phyloP scores from a whole-genome alignment of 108 stramenopile species.

The Cyclotella cryptica region DNA sequence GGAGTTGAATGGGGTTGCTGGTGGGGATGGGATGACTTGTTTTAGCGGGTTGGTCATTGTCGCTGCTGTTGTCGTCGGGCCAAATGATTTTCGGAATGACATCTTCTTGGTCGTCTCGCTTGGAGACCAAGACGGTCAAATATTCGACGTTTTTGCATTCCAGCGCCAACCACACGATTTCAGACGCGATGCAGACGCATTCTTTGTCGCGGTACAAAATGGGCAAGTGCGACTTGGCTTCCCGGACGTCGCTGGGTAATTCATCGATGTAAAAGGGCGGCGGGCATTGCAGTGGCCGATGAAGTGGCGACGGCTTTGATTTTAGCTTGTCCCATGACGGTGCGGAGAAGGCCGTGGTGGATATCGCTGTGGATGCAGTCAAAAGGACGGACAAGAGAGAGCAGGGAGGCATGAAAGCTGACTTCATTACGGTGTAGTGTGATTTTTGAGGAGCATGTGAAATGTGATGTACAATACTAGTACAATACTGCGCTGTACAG shows the following conservation, averaged over 20 bases:
- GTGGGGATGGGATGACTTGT: background rate
- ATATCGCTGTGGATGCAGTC: no score
- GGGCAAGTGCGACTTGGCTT: constrained; percentile 1
- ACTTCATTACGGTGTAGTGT: no score
- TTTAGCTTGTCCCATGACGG: constrained; percentile 30
- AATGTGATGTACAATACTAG: no score
- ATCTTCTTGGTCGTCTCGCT: constrained; percentile 3
- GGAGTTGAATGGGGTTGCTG: constrained; percentile 38
- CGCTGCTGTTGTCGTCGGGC: constrained; percentile 11
- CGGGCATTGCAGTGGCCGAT: constrained; percentile 5
- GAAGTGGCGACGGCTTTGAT: constrained; percentile 10
- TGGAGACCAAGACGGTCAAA: constrained; percentile 38
- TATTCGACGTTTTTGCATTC: constrained; percentile 44
- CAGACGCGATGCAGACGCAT: constrained; percentile 29
- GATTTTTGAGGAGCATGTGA: no score
- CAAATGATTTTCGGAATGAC: constrained; percentile 15
- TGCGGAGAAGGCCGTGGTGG: background rate
- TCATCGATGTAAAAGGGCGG: constrained; percentile 27
- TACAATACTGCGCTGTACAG: no score
- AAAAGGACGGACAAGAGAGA: no score
- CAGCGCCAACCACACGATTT: constrained; percentile 43
- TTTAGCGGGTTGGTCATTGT: no score
- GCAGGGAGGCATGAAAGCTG: no score
- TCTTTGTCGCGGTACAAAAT: constrained; percentile 43
- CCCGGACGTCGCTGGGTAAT: constrained; percentile 1